phyloP scores from a whole-genome alignment of 495 filamentous ascomycete genomes.

The Filosporella fistucella region DNA sequence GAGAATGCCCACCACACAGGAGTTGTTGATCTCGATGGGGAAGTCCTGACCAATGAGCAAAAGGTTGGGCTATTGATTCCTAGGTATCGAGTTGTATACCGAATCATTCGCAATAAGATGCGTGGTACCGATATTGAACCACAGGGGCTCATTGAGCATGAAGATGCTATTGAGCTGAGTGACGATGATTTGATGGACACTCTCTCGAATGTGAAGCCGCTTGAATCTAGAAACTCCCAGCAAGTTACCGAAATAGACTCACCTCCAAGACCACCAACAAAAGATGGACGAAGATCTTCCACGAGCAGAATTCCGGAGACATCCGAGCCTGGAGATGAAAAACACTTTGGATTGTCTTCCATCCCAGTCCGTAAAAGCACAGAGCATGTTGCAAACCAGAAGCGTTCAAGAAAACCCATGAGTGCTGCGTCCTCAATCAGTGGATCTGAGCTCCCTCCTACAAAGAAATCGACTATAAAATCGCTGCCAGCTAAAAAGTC shows the following conservation, averaged over 20 bases:
- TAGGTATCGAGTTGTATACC: conserved; percentile 38
- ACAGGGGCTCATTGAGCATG: conserved; percentile 27
- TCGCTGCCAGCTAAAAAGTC: conserved; percentile 14
- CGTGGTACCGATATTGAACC: conserved; percentile 32
- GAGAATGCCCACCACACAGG: conserved; percentile 32
- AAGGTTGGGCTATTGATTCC: conserved; percentile 17
- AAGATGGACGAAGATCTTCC: no score
- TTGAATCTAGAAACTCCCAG: no score
- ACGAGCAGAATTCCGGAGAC: no score
- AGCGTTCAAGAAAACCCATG: conserved; percentile 25
- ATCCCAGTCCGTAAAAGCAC: neutral
- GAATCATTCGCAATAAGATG: conserved; percentile 33
- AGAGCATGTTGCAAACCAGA: conserved; percentile 36
- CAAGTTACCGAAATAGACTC: no score
- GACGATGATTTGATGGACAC: no score
- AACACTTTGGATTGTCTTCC: neutral
- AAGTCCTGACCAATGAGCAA: conserved; percentile 8
- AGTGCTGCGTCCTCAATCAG: conserved; percentile 20
- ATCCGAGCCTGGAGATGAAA: no score
- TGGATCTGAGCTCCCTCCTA: conserved; percentile 20
- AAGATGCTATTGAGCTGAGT: conserved; percentile 10
- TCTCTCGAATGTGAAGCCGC: no score
- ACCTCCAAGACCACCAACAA: no score
- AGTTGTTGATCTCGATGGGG: conserved; percentile 1
- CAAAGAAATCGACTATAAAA: conserved; percentile 25